A percentile compares a stretch with the other conserved stretches of the same genome.
Conservation (phyloP, 1,284 basidiomycete genomes). For the Pascua guehoae region DNA sequence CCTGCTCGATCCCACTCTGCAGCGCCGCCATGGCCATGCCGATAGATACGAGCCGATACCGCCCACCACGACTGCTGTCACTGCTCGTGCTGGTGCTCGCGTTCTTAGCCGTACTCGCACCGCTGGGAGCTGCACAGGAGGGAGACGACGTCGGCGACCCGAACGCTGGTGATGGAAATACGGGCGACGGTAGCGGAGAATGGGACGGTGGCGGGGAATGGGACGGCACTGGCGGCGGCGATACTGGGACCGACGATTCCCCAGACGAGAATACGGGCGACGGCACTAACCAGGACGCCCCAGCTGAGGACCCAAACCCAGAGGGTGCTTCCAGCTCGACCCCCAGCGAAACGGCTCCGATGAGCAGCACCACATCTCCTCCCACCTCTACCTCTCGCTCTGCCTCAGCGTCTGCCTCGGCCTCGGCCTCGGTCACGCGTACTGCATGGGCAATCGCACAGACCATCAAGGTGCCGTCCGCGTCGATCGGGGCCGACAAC, state of each 20-base stretch:
- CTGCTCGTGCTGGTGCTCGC: too few relatives aligned
- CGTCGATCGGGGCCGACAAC: not conserved
- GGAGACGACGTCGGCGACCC: too few relatives aligned
- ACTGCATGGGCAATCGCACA: not conserved
- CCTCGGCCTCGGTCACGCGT: not conserved
- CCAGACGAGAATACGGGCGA: not conserved
- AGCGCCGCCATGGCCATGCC: too few relatives aligned
- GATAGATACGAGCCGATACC: too few relatives aligned
- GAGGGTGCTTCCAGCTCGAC: not conserved
- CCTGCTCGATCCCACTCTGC: too few relatives aligned
- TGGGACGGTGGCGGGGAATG: too few relatives aligned
- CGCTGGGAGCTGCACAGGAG: too few relatives aligned
- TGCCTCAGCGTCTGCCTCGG: not conserved
- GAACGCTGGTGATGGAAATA: too few relatives aligned
- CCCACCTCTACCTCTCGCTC: not conserved
- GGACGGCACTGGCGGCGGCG: too few relatives aligned
- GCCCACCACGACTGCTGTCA: too few relatives aligned
- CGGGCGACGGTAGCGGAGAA: too few relatives aligned
- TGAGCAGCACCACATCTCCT: not conserved
- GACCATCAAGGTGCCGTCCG: not conserved
- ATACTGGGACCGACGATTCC: not conserved
- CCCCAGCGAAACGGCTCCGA: not conserved
- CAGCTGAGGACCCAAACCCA: not conserved
- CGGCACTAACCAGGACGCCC: not conserved
- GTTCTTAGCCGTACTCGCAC: too few relatives aligned